Percentiles rank a stretch among this genome's conserved stretches.
These are phyloP conservation scores for Aquanectria penicillioides DNA, from an alignment of 2,329 filamentous ascomycete species.

Conservation along the genomic window DNA sequence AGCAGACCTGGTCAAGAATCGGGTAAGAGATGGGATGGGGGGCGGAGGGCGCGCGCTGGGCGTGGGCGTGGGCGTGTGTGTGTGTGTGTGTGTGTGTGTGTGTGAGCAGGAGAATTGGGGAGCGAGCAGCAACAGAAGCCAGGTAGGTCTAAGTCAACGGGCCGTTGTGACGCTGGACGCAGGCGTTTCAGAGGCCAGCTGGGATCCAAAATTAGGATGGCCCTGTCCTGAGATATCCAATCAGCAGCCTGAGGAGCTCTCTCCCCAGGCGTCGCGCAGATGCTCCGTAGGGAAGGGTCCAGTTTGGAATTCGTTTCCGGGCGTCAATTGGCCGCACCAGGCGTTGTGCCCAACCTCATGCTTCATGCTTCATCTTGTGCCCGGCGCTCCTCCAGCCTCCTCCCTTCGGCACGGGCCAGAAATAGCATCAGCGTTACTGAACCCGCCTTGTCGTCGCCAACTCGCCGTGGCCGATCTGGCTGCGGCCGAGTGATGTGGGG, in stretches of 20 bases:
- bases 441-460: slow-evolving; percentile 6
- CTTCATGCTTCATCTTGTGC: slow-evolving; percentile 37
- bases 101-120: background rate
- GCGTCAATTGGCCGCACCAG: slow-evolving; percentile 34
- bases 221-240: slow-evolving; percentile 45
- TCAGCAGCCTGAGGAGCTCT: slow-evolving; percentile 43
- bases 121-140: slow-evolving; percentile 4
- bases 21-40: background rate
- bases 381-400: background rate
- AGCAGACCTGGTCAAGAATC: slow-evolving; percentile 1
- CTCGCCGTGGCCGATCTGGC: slow-evolving; percentile 33
- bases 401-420: slow-evolving; percentile 27
- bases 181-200: slow-evolving; percentile 44
- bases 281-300: slow-evolving; percentile 22
- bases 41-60: no score
- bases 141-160: slow-evolving; percentile 23
- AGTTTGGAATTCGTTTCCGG: slow-evolving; percentile 41
- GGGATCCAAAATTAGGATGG: slow-evolving; percentile 47
- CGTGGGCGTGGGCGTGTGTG: no score
- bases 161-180: slow-evolving; percentile 37
- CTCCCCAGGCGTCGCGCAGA: slow-evolving; percentile 41
- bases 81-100: no score
- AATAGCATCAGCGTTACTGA: slow-evolving; percentile 36
- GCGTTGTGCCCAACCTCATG: slow-evolving; percentile 32
- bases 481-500: slow-evolving; percentile 24